Conservation (phyloP, 2,329 filamentous ascomycete genomes). For the Alternaria brassicae region DNA sequence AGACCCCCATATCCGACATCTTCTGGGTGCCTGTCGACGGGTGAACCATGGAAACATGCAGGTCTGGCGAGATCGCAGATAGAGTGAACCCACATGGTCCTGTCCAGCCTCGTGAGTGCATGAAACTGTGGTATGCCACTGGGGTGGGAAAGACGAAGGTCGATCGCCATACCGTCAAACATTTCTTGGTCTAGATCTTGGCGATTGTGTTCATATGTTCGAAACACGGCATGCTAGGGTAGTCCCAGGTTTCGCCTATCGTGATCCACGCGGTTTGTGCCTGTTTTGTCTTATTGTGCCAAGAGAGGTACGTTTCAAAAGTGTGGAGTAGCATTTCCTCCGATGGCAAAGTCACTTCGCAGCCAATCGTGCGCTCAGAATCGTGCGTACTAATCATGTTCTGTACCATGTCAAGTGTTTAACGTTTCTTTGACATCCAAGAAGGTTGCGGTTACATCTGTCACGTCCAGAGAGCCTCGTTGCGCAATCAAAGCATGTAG, state of each 20-base stretch:
- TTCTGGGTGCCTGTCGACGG: not conserved
- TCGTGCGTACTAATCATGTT: not conserved
- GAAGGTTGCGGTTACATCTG: not conserved
- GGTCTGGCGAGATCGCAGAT: conserved; percentile 4
- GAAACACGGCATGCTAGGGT: conserved; percentile 24
- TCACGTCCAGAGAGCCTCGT: not conserved
- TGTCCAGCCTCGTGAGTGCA: conserved; percentile 2
- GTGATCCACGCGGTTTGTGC: conserved; percentile 3
- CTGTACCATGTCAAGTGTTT: not conserved
- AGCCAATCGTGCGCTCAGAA: not conserved
- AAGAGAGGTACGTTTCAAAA: conserved; percentile 14
- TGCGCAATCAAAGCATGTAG: not conserved
- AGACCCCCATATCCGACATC: not conserved
- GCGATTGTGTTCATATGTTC: conserved; percentile 23
- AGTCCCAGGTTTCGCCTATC: conserved; percentile 18
- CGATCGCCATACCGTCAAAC: conserved; percentile 17
- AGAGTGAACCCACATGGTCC: conserved; percentile 12
- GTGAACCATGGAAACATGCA: not conserved
- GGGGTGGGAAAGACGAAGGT: conserved; percentile 11
- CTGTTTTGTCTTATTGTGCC: conserved; percentile 8
- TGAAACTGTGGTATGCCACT: conserved; percentile 17
- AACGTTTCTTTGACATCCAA: not conserved
- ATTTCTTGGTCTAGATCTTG: conserved; percentile 4
- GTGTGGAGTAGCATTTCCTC: conserved; percentile 7
- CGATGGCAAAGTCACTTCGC: not conserved